A percentile compares a stretch with the other conserved stretches of the same genome.
Evolutionary conservation across 352 stramenopile species (phyloP).

Genomic region (Globisporangium rhizosaccharum): DNA sequence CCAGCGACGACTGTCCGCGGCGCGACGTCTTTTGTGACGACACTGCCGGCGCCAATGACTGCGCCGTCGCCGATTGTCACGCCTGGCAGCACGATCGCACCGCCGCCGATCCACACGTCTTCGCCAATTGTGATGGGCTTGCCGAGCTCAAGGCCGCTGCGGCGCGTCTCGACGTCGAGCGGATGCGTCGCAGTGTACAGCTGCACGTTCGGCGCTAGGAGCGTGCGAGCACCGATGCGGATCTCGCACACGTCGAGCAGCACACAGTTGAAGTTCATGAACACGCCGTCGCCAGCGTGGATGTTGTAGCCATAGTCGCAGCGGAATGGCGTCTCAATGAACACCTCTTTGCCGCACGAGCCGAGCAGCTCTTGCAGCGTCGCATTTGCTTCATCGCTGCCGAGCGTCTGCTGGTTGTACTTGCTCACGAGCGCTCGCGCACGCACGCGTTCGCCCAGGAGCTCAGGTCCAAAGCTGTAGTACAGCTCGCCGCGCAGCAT

Average conservation of each 20-base stretch:
- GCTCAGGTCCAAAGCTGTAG: conserved; percentile 26
- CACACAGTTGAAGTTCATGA: conserved; percentile 88
- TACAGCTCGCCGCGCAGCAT: conserved; percentile 64
- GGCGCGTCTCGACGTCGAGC: conserved; percentile 38
- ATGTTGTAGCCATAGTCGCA: conserved; percentile 89
- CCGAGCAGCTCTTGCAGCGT: conserved; percentile 40
- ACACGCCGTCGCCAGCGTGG: conserved; percentile 60
- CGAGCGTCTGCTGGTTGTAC: conserved; percentile 37
- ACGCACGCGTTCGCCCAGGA: conserved; percentile 31
- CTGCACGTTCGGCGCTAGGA: conserved; percentile 73
- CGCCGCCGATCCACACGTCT: conserved; percentile 82
- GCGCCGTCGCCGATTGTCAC: conserved; percentile 56
- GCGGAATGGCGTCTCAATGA: conserved; percentile 82
- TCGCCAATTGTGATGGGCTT: conserved; percentile 73
- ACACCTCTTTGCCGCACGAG: conserved; percentile 28
- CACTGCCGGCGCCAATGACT: conserved; percentile 67
- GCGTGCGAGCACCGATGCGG: conserved; percentile 63
- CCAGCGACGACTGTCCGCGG: conserved; percentile 55
- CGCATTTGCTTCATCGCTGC: conserved; percentile 19
- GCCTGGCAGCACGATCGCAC: conserved; percentile 56
- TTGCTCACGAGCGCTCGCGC: conserved; percentile 27
- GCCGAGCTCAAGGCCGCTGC: conserved; percentile 44
- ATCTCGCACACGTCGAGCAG: conserved; percentile 80
- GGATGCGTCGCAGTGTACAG: conserved; percentile 82
- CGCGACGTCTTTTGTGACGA: conserved; percentile 78